Conservation (phyloP, 2,329 filamentous ascomycete genomes). For the Pseudogymnoascus sp. region DNA sequence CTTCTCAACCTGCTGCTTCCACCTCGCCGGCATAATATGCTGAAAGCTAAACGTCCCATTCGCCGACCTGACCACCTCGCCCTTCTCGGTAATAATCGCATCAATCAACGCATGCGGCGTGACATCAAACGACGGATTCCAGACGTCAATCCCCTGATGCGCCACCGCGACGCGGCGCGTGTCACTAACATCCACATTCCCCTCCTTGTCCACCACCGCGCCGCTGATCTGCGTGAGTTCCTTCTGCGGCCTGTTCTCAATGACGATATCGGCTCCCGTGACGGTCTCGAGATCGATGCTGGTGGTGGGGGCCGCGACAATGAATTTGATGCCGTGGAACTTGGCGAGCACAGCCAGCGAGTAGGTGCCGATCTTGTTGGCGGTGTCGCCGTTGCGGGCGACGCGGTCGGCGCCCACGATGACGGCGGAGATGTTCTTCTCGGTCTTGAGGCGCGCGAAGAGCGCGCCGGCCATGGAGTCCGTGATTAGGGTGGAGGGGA, state of each 20-base stretch:
- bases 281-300: constrained; percentile 81
- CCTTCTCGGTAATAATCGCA: constrained; percentile 86
- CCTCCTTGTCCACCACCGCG: constrained; percentile 56
- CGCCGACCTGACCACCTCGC: constrained; percentile 68
- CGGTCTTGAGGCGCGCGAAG: constrained; percentile 53
- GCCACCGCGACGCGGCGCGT: constrained; percentile 74
- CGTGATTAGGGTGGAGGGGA: constrained; percentile 84
- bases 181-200: constrained; percentile 51
- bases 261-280: constrained; percentile 72
- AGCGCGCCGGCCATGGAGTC: constrained; percentile 95
- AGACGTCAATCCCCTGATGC: constrained; percentile 67
- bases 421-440: constrained; percentile 69
- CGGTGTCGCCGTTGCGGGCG: constrained; percentile 92
- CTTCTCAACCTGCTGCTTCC: constrained; percentile 28
- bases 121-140: constrained; percentile 97
- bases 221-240: constrained; percentile 84
- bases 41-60: constrained; percentile 62
- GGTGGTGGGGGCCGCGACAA: constrained; percentile 89
- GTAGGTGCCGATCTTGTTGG: constrained; percentile 98
- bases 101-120: constrained; percentile 86
- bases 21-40: constrained; percentile 47
- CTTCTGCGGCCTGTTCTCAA: constrained; percentile 73
- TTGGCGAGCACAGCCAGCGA: constrained; percentile 81
- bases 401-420: constrained; percentile 94
- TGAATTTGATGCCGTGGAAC: constrained; percentile 83